These are phyloP conservation scores for Acrocalymma vagum DNA, from an alignment of 2,329 filamentous ascomycete species.

Conservation along the genomic window DNA sequence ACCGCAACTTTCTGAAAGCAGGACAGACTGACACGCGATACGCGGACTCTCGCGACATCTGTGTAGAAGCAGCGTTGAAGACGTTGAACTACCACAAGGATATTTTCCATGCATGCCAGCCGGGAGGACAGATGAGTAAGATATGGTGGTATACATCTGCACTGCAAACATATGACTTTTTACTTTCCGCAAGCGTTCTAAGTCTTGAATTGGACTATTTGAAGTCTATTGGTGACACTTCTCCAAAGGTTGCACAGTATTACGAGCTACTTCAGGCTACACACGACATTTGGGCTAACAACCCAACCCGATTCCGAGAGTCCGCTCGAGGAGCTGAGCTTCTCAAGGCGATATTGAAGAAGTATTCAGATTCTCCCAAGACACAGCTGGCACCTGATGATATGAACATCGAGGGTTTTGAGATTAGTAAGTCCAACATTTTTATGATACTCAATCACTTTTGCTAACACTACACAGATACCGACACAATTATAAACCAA, in stretches of 20 bases:
- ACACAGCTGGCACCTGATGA: slow-evolving; percentile 1
- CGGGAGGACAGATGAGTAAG: slow-evolving; percentile 53
- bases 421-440: slow-evolving; percentile 10
- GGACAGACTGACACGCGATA: slow-evolving; percentile 44
- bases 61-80: slow-evolving; percentile 57
- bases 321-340: slow-evolving; percentile 23
- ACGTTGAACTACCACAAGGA: slow-evolving; percentile 60
- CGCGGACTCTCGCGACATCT: slow-evolving; percentile 54
- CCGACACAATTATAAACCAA: slow-evolving; percentile 5
- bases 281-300: slow-evolving; percentile 25
- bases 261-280: slow-evolving; percentile 18
- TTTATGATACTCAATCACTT: neutral
- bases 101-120: slow-evolving; percentile 58
- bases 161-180: slow-evolving; percentile 56
- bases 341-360: slow-evolving; percentile 22
- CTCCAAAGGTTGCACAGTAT: slow-evolving; percentile 9
- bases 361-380: slow-evolving; percentile 10
- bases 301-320: slow-evolving; percentile 23
- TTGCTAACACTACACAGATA: slow-evolving; percentile 12
- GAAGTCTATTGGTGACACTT: slow-evolving; percentile 10
- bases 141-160: slow-evolving; percentile 58
- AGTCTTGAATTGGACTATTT: slow-evolving; percentile 54
- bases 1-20: slow-evolving; percentile 60
- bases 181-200: slow-evolving; percentile 58
- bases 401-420: slow-evolving; percentile 1